phyloP scores from a whole-genome alignment of 495 filamentous ascomycete species.

The Penicillium paradoxum region DNA sequence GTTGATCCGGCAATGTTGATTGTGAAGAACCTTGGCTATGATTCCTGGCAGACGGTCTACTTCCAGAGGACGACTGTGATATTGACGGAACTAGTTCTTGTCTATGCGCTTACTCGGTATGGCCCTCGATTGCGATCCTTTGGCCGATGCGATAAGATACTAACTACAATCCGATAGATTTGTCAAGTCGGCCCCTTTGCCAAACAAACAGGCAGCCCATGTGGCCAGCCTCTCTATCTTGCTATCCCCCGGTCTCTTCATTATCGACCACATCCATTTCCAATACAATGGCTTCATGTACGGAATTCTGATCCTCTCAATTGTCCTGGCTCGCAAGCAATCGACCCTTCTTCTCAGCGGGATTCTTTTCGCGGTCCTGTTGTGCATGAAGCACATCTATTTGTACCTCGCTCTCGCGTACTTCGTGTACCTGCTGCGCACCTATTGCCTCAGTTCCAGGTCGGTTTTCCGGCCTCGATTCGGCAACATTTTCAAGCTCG shows the following conservation, averaged over 20 bases:
- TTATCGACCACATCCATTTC: conserved; percentile 99
- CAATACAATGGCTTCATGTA: conserved; percentile 98
- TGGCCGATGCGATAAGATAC: not conserved
- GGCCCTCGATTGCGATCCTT: not conserved
- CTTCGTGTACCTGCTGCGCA: conserved; percentile 84
- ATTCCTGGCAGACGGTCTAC: conserved; percentile 87
- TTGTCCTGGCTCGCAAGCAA: conserved; percentile 73
- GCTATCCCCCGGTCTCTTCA: conserved; percentile 85
- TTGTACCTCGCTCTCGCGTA: conserved; percentile 95
- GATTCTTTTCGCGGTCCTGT: conserved; percentile 71
- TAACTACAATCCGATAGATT: conserved; percentile 46
- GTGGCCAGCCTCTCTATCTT: conserved; percentile 84
- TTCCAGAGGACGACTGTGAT: conserved; percentile 90
- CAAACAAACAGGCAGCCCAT: conserved; percentile 72
- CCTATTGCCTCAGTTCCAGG: conserved; percentile 78
- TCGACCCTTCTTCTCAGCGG: conserved; percentile 75
- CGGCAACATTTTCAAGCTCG: conserved; percentile 77
- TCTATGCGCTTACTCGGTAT: conserved; percentile 78
- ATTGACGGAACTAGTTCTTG: conserved; percentile 73
- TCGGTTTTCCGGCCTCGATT: conserved; percentile 73
- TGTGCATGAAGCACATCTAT: conserved; percentile 98
- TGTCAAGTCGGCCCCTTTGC: conserved; percentile 58
- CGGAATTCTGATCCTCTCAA: conserved; percentile 77
- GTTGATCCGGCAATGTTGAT: conserved; percentile 78
- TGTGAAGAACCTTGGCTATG: conserved; percentile 74